A percentile compares a stretch with the other conserved stretches of the same genome.
These are phyloP conservation scores for Friedmanniomyces simplex DNA, from an alignment of 495 filamentous ascomycete genomes.

Conservation along the genomic window DNA sequence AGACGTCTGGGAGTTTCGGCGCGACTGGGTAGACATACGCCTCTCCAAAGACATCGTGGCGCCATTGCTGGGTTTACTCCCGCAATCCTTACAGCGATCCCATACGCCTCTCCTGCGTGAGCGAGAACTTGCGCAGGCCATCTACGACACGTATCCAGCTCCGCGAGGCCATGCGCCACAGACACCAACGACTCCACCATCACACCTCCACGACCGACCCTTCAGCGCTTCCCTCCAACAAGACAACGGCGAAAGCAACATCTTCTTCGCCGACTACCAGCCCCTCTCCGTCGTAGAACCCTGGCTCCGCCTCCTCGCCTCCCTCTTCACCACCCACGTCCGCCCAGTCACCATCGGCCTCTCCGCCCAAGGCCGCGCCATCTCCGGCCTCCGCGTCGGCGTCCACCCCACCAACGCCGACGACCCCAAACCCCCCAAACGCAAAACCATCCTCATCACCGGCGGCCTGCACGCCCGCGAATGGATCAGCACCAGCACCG, in stretches of 20 bases:
- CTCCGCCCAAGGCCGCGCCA: conserved; percentile 77
- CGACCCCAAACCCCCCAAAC: conserved; percentile 29
- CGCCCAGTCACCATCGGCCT: conserved; percentile 63
- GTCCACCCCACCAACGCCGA: conserved; percentile 39
- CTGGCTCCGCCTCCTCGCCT: conserved; percentile 84
- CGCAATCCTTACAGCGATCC: conserved; percentile 58
- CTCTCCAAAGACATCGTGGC: conserved; percentile 67
- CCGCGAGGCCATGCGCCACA: conserved; percentile 15
- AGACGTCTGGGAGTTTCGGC: conserved; percentile 81
- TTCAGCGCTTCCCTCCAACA: conserved; percentile 30
- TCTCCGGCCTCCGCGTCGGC: conserved; percentile 73
- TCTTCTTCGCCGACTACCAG: conserved; percentile 86
- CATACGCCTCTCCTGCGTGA: conserved; percentile 72
- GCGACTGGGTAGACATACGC: conserved; percentile 79
- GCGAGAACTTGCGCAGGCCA: conserved; percentile 53
- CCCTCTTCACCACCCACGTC: conserved; percentile 76
- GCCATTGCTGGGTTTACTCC: conserved; percentile 74
- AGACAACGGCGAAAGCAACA: conserved; percentile 37
- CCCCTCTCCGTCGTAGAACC: conserved; percentile 64
- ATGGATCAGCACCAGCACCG: conserved; percentile 90
- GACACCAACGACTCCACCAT: neutral
- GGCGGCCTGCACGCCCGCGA: conserved; percentile 87
- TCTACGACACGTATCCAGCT: conserved; percentile 65
- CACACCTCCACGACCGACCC: conserved; percentile 12
- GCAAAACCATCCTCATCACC: conserved; percentile 71